Percentiles rank a stretch among this genome's conserved stretches.
These are phyloP conservation scores for Pinguiococcus pyrenoidosus DNA, from an alignment of 108 stramenopile species.

Conservation along the genomic window DNA sequence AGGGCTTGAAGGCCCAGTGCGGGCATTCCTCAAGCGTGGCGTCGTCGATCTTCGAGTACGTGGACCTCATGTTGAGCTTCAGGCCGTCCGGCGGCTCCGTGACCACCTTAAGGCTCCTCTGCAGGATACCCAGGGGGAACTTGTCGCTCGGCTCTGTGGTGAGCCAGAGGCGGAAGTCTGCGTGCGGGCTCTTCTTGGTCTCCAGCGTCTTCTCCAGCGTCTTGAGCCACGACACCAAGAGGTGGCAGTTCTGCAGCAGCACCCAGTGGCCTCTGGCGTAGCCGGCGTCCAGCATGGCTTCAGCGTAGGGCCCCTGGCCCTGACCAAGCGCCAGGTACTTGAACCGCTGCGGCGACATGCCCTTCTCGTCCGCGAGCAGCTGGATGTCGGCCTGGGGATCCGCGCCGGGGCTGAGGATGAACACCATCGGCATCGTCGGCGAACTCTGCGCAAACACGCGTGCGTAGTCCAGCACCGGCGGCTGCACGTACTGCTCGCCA, in stretches of 20 bases:
- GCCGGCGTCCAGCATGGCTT: slow-evolving; percentile 47
- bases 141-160: slow-evolving; percentile 60
- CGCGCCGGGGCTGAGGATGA: slow-evolving; percentile 50
- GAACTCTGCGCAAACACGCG: slow-evolving; percentile 38
- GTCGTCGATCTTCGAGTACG: slow-evolving; percentile 38
- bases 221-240: slow-evolving; percentile 49
- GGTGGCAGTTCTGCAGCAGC: slow-evolving; percentile 54
- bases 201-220: slow-evolving; percentile 44
- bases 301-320: slow-evolving; percentile 51
- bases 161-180: slow-evolving; percentile 52
- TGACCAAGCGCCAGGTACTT: slow-evolving; percentile 48
- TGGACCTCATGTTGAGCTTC: slow-evolving; percentile 55
- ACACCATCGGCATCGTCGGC: slow-evolving; percentile 47
- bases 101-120: slow-evolving; percentile 53
- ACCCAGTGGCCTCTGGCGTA: slow-evolving; percentile 52
- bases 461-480: slow-evolving; percentile 48
- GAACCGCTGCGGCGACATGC: slow-evolving; percentile 38
- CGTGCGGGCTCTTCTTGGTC: slow-evolving; percentile 39
- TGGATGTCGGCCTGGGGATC: slow-evolving; percentile 55
- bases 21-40: slow-evolving; percentile 47
- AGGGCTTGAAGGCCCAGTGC: slow-evolving; percentile 48
- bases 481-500: slow-evolving; percentile 54
- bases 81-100: slow-evolving; percentile 61
- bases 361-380: slow-evolving; percentile 41
- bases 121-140: slow-evolving; percentile 56